phyloP scores from a whole-genome alignment of 257 asterid genomes.

The Jacaranda copaia region DNA sequence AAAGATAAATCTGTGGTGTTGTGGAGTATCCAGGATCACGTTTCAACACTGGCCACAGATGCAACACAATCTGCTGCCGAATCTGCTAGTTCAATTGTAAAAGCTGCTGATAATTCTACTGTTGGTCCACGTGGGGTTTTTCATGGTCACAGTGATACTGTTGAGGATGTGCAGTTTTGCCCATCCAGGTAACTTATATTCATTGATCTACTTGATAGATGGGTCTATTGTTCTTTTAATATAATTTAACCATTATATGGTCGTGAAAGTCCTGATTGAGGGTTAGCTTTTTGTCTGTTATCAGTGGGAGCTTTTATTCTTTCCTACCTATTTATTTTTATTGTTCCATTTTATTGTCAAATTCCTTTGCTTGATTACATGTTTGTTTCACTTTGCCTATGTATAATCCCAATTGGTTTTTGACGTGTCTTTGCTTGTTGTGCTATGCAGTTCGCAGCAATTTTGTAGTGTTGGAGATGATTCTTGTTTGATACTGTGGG shows the following conservation, averaged over 20 bases:
- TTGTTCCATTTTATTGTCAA: not conserved
- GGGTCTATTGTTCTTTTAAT: not conserved
- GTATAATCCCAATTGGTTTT: constrained; percentile 2
- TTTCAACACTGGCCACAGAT: constrained; percentile 77
- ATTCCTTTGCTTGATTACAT: not conserved
- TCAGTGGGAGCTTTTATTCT: not conserved
- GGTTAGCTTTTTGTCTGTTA: constrained; percentile 11
- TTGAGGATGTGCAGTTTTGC: constrained; percentile 97
- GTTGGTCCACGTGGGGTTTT: constrained; percentile 94
- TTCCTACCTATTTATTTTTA: not conserved
- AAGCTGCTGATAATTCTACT: constrained; percentile 76
- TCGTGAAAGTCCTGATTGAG: constrained; percentile 10
- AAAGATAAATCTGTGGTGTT: constrained; percentile 93
- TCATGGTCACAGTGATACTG: constrained; percentile 91
- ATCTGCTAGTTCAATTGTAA: constrained; percentile 68
- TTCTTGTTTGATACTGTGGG: constrained; percentile 97
- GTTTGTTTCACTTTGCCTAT: constrained; percentile 17
- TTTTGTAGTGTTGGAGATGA: constrained; percentile 99
- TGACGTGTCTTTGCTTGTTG: constrained; percentile 34
- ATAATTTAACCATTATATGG: not conserved
- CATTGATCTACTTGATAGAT: constrained; percentile 14
- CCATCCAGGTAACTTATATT: constrained; percentile 77
- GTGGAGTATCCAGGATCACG: constrained; percentile 97
- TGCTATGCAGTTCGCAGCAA: constrained; percentile 82
- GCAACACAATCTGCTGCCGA: constrained; percentile 62